Evolutionary conservation across 2,329 filamentous ascomycete species (phyloP), one percentile per base, ranked within the genome.

Genomic region (Bipolaris zeicola): DNA sequence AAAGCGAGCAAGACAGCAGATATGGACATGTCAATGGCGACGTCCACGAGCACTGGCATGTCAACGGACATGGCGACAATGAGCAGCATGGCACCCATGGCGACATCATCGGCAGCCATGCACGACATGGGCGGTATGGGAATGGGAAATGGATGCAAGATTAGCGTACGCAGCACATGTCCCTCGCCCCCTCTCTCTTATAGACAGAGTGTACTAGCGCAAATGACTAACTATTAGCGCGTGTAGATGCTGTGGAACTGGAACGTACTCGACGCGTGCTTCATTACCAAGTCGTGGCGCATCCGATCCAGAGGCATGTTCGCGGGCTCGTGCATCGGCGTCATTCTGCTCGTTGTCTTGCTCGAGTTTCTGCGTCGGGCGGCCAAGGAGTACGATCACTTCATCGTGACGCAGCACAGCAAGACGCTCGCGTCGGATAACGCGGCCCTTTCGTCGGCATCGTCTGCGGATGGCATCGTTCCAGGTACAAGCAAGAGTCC

Each of bases 311-410:
- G 75, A 26, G 87, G 84, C 71, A 89, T 89, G 83, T 95, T 96
- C 70, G 91, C 89, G 47, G 90, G 88, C 31, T 90, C 88, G 51
- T 95, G 91, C 78, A 89, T 96, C 70, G 90, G 89, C 53, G 87
- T 92, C 33, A 80, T 93, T 62, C 78, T 89, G 11, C 86, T 96
- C 55, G 89, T 90, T 61, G 81, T 94, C 55, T 65, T 78, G 3
- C 87, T 95, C 64, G 90, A 96, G 70, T 78, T 87, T 56, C 82
- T 95, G 20, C 89, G 91, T 48, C 88, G 90, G 44, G 69, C 83
- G 16, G 82, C 85, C 62, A 89, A 89, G 68, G 90, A 92, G 73
- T 95, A 89, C 75, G 91, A 96, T 75, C 81, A 83, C 47, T 85
- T 83, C 68, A 82, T 92, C 46, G 68, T 89, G 61, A 80, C 81